phyloP scores from a whole-genome alignment of 306 rosid species.

The Citrullus amarus region DNA sequence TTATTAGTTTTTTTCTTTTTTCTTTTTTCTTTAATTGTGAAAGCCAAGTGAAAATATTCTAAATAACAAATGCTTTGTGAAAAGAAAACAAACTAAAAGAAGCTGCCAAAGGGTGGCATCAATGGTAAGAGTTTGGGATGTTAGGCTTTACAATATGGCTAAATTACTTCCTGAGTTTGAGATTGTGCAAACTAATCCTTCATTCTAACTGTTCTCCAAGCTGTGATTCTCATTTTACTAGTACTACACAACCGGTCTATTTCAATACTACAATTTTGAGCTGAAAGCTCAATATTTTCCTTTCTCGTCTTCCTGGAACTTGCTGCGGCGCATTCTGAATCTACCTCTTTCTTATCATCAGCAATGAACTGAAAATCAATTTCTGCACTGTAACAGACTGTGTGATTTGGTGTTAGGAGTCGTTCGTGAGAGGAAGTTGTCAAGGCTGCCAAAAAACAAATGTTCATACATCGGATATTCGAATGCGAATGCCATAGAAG shows the following conservation, averaged over 20 bases:
- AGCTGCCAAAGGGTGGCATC: background rate
- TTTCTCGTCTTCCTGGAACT: background rate
- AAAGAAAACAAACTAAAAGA: background rate
- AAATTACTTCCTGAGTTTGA: background rate
- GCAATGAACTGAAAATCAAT: background rate
- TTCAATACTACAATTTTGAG: no score
- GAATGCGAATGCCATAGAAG: constrained; percentile 27
- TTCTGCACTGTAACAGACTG: background rate
- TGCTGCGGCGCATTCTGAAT: no score
- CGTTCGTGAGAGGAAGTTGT: constrained; percentile 51
- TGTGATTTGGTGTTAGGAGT: constrained; percentile 29
- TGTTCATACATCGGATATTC: constrained; percentile 82
- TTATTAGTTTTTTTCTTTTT: background rate
- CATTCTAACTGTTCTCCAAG: background rate
- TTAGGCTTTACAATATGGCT: background rate
- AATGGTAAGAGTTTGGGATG: background rate
- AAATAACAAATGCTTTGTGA: background rate
- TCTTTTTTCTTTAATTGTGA: no score
- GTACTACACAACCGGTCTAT: background rate
- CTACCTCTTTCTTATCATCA: no score
- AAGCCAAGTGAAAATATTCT: background rate
- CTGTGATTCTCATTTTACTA: background rate
- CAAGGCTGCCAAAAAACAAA: constrained; percentile 47
- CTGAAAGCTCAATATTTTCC: background rate
- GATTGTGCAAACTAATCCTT: background rate